Evolutionary conservation across 345 rosid species (phyloP).

Genomic region (Gynandropsis gynandra): DNA sequence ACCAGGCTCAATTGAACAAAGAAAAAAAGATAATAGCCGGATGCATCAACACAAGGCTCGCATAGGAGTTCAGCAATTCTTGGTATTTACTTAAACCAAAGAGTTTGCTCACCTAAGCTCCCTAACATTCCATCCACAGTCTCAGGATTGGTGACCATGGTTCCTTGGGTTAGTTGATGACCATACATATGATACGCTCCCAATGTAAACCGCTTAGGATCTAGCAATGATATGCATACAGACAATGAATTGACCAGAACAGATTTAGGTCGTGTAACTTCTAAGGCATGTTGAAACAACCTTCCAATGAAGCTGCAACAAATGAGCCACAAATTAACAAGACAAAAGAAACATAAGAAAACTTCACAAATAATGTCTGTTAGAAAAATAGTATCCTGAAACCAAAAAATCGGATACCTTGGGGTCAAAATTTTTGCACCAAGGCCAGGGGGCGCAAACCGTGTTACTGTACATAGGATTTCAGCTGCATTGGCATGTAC

Average conservation of each 20-base stretch:
- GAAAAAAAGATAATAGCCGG: too few species aligned
- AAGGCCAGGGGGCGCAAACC: constrained; percentile 80
- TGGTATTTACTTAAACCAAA: neutral
- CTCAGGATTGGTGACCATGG: constrained; percentile 53
- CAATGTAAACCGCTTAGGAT: constrained; percentile 69
- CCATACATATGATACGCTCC: constrained; percentile 54
- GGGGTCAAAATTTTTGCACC: constrained; percentile 75
- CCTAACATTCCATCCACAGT: constrained; percentile 83
- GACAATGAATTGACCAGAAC: constrained; percentile 82
- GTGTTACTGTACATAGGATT: constrained; percentile 73
- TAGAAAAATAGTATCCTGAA: constrained; percentile 17
- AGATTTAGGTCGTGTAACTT: constrained; percentile 80
- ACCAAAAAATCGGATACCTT: constrained; percentile 32
- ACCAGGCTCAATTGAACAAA: too few species aligned
- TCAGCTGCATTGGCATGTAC: constrained; percentile 96
- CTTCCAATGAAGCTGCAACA: constrained; percentile 70
- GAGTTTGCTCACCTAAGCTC: constrained; percentile 58
- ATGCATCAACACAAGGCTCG: too few species aligned
- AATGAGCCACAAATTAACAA: constrained; percentile 10
- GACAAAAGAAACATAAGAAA: constrained; percentile 8
- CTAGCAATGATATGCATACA: constrained; percentile 83
- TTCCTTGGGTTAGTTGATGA: constrained; percentile 58
- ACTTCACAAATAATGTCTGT: neutral
- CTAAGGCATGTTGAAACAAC: constrained; percentile 71
- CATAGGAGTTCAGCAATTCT: too few species aligned